Conservation (phyloP, 1,284 basidiomycete genomes). For the Phellopilus nigrolimitatus region DNA sequence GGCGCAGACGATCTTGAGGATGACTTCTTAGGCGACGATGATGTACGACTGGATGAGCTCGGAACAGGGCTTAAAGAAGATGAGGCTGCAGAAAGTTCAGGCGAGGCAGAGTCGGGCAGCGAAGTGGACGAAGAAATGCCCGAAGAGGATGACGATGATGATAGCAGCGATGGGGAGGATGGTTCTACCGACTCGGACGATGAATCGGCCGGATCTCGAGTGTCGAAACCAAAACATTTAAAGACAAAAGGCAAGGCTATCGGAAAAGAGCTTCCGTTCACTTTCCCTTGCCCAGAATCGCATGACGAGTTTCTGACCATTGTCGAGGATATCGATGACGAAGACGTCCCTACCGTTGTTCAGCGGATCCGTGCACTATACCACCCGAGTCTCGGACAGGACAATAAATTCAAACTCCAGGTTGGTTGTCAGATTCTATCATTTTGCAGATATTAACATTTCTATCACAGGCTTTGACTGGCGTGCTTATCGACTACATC, state of each 20-base stretch:
- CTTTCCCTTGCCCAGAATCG: constrained; percentile 82
- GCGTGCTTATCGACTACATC: constrained; percentile 89
- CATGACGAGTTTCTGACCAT: constrained; percentile 90
- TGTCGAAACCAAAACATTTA: constrained; percentile 17
- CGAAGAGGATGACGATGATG: constrained; percentile 31
- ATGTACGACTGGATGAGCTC: constrained; percentile 37
- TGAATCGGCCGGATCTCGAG: constrained; percentile 19
- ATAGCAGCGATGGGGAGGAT: constrained; percentile 29
- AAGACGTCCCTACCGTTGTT: constrained; percentile 77
- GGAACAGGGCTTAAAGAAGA: constrained; percentile 47
- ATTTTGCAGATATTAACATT: constrained; percentile 13
- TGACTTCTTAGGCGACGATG: constrained; percentile 67
- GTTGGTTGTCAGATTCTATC: constrained; percentile 35
- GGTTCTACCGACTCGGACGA: constrained; percentile 31
- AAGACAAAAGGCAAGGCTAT: constrained; percentile 22
- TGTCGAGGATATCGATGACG: constrained; percentile 62
- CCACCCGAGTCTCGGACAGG: constrained; percentile 85
- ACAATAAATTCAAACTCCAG: constrained; percentile 91
- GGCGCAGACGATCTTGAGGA: constrained; percentile 90
- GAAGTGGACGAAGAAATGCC: constrained; percentile 32
- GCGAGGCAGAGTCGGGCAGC: constrained; percentile 28
- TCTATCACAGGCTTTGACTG: constrained; percentile 55
- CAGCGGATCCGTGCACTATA: constrained; percentile 90
- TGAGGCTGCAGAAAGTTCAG: constrained; percentile 22
- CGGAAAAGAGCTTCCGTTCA: constrained; percentile 77